Base-by-base conservation (phyloP, 2,329 filamentous ascomycete genomes). In the Dothideomycetidae sp. region DNA sequence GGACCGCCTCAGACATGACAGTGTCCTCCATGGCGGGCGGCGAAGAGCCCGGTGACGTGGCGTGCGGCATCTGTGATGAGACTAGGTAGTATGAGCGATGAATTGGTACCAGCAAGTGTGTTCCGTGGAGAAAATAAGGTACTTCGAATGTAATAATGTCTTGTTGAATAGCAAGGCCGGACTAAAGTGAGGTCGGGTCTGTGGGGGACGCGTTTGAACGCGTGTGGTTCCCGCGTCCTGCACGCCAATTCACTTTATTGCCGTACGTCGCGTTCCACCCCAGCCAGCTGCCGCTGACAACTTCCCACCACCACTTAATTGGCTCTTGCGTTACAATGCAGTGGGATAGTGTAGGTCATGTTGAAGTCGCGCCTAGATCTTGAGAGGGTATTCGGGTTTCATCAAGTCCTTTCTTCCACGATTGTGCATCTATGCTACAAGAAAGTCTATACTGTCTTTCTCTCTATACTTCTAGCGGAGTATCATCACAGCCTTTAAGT, bases 31-130 rank as follows among this genome's bases (percentile, higher is more conserved):
- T 44, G 23, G 49, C 49, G 38, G 45, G 46, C 38, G 47, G 49
- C 37, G n/a, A 46, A 3, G 51, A 46, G 9, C 56, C 50, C 13
- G 59, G 54, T 2, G 64, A 62, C 18, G 59, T 41, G 21, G 63
- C 61, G 51, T 67, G 63, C 40, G 64, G 63, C 63, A 67, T 67
- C 5, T 23, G 46, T 40, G 39, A 21, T 40, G 14, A 26, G 14
- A 37, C 11, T 16, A 10, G 17, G 5, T 3, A 15, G 18, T 21
- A 13, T 12, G 17, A 9, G 7, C 45, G 36, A 29, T 18, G 18
- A n/a, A 28, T 11, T 9, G 12, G n/a, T n/a, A n/a, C n/a, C n/a
- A n/a, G n/a, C n/a, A n/a, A n/a, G n/a, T n/a, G n/a, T n/a, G n/a
- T n/a, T n/a, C n/a, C 14, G 35, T 37, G 11, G n/a, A 18, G 18